Evolutionary conservation across 805 yeast species (phyloP).

Genomic region (Candida suzukii): DNA sequence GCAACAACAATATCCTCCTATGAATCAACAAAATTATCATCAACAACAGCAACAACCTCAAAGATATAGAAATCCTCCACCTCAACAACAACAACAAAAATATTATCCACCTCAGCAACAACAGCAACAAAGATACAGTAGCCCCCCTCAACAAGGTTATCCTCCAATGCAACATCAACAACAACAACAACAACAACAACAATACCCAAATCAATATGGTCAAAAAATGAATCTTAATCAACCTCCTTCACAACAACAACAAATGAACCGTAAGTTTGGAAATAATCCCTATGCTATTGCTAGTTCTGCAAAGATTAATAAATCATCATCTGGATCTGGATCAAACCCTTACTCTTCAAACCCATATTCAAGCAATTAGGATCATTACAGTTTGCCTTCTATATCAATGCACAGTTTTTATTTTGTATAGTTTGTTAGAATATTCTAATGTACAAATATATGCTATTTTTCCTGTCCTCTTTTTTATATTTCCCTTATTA

Average conservation of each 20-base stretch:
- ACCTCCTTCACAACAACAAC: slow-evolving; percentile 3
- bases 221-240: slow-evolving; percentile 4
- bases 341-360: slow-evolving; percentile 2
- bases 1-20: slow-evolving; percentile 9
- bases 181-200: not conserved
- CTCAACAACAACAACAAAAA: slow-evolving; percentile 6
- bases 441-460: too few relatives aligned
- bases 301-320: slow-evolving; percentile 3
- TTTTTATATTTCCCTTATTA: too few relatives aligned
- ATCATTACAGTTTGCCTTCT: too few relatives aligned
- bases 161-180: not conserved
- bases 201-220: slow-evolving; percentile 1
- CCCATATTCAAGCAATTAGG: not conserved
- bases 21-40: slow-evolving; percentile 5
- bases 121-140: slow-evolving; percentile 3
- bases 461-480: too few relatives aligned
- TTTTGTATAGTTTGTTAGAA: too few relatives aligned
- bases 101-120: slow-evolving; percentile 2
- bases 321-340: slow-evolving; percentile 1
- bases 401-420: too few relatives aligned
- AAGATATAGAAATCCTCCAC: slow-evolving; percentile 10
- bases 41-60: slow-evolving; percentile 12
- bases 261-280: slow-evolving; percentile 7
- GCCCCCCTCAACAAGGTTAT: not conserved
- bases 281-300: slow-evolving; percentile 19